Percentiles rank a stretch among this genome's conserved stretches.
phyloP scores from a whole-genome alignment of 352 stramenopile genomes.

The Phytophthora pluvialis region DNA sequence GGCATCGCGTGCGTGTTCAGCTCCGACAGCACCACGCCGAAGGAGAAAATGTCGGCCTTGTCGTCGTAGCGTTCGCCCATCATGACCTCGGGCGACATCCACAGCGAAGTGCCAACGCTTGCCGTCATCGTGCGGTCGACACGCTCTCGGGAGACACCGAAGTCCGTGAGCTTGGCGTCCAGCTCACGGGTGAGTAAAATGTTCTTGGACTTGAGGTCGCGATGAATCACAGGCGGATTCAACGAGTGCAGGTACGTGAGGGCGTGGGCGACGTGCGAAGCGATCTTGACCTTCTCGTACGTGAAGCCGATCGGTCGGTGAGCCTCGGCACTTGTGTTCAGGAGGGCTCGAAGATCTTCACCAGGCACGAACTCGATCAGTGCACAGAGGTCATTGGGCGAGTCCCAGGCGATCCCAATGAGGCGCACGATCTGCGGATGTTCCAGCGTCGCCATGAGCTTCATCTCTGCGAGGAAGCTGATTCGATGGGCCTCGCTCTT shows the following conservation, averaged over 20 bases:
- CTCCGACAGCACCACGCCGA: slow-evolving; percentile 31
- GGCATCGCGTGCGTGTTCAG: slow-evolving; percentile 2
- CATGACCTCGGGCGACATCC: slow-evolving; percentile 51
- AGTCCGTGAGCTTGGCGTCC: slow-evolving; percentile 35
- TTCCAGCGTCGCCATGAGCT: background rate
- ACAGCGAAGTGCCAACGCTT: slow-evolving; percentile 35
- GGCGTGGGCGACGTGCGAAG: slow-evolving; percentile 36
- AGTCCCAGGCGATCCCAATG: background rate
- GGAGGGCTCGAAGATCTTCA: background rate
- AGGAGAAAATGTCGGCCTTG: slow-evolving; percentile 32
- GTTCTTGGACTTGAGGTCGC: slow-evolving; percentile 37
- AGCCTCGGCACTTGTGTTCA: background rate
- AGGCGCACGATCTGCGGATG: background rate
- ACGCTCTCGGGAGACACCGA: slow-evolving; percentile 42
- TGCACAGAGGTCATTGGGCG: background rate
- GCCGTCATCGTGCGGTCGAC: slow-evolving; percentile 36
- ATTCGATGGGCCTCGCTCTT: background rate
- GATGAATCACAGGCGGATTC: slow-evolving; percentile 25
- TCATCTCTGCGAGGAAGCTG: background rate
- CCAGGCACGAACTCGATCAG: background rate
- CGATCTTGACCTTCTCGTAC: slow-evolving; percentile 44
- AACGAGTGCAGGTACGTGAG: slow-evolving; percentile 46
- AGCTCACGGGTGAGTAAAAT: slow-evolving; percentile 27
- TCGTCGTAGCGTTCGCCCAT: slow-evolving; percentile 33
- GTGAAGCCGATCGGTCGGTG: slow-evolving; percentile 21